Conservation (phyloP, 163 green algal genomes). For the Scenedesmus sp. region DNA sequence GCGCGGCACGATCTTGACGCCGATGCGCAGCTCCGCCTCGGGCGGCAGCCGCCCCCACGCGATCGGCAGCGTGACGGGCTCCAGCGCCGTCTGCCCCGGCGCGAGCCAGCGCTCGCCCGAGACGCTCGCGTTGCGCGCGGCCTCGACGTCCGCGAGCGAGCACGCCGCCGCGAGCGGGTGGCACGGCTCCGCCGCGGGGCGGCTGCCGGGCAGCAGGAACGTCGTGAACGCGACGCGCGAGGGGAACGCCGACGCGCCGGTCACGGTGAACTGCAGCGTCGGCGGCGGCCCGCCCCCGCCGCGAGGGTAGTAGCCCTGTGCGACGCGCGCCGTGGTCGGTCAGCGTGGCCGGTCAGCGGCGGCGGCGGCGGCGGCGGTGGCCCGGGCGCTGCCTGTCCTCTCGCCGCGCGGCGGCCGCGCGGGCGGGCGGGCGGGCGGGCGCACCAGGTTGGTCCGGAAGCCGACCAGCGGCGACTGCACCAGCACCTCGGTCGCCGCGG, state of each 20-base stretch:
- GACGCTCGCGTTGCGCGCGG: background rate
- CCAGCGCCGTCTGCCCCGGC: conserved; percentile 25
- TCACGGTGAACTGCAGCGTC: conserved; percentile 2
- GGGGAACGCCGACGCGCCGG: conserved; percentile 8
- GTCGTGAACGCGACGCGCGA: conserved; percentile 16
- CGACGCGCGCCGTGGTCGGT: too few relatives aligned
- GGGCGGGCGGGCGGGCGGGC: background rate
- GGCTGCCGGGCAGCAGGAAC: conserved; percentile 32
- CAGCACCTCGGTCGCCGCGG: background rate
- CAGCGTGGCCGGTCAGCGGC: too few relatives aligned
- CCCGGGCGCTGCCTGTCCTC: too few relatives aligned
- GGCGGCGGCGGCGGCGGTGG: too few relatives aligned
- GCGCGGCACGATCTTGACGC: conserved; percentile 8
- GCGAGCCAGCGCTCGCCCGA: conserved; percentile 14
- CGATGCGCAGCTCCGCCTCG: conserved; percentile 35
- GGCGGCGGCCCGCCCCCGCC: background rate
- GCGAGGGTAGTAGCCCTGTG: conserved; percentile 28
- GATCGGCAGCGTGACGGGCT: conserved; percentile 21
- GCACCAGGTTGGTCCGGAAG: conserved; percentile 13
- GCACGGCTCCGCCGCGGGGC: conserved; percentile 14
- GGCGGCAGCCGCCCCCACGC: conserved; percentile 16
- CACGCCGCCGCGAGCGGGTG: conserved; percentile 4
- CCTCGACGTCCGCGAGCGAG: background rate
- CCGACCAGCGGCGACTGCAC: conserved; percentile 25
- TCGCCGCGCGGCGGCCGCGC: too few relatives aligned